These are phyloP conservation scores for Carpinus fangiana DNA, from an alignment of 306 rosid species.

Conservation along the genomic window DNA sequence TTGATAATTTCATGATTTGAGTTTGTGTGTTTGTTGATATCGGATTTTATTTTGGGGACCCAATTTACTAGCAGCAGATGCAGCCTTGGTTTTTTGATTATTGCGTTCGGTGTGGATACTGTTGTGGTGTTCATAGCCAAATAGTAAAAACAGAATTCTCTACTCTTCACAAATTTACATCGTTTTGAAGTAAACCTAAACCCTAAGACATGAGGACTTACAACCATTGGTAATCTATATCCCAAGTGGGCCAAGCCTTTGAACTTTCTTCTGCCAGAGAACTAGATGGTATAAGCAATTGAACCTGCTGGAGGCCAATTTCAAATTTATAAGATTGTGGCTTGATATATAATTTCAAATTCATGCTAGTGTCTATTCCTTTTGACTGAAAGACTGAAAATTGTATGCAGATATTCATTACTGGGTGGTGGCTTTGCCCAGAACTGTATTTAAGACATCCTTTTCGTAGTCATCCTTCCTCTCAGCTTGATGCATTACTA, in stretches of 20 bases:
- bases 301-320: neutral
- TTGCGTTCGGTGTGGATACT: no score
- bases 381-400: slow-evolving; percentile 33
- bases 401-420: slow-evolving; percentile 81
- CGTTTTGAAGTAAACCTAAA: no score
- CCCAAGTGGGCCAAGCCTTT: neutral
- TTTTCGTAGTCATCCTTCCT: slow-evolving; percentile 67
- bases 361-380: slow-evolving; percentile 14
- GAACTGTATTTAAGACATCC: slow-evolving; percentile 87
- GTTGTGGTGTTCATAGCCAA: no score
- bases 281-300: neutral
- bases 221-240: neutral
- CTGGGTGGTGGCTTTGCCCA: slow-evolving; percentile 99
- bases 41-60: no score
- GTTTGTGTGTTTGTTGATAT: no score
- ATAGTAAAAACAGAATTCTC: no score
- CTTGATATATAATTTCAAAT: slow-evolving; percentile 5
- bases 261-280: neutral
- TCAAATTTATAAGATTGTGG: neutral
- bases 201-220: no score
- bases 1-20: no score
- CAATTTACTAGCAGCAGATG: no score
- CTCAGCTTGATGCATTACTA: slow-evolving; percentile 82
- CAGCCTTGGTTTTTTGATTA: no score
- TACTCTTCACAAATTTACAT: no score